A percentile compares a stretch with the other conserved stretches of the same genome.
phyloP scores from a whole-genome alignment of 2,329 filamentous ascomycete genomes.

The Atkinsonella texensis region DNA sequence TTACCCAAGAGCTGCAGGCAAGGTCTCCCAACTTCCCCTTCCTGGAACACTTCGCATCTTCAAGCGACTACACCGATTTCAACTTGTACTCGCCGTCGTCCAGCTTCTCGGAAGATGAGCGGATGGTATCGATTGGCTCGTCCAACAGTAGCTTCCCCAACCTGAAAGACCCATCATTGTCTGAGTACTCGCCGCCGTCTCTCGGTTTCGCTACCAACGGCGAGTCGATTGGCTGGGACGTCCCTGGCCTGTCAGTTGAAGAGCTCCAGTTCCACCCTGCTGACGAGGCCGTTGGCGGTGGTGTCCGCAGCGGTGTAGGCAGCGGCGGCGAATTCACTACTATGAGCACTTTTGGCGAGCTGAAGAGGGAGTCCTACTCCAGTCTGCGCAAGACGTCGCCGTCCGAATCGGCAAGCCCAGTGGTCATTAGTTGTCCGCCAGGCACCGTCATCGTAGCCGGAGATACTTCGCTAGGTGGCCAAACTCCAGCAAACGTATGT shows the following conservation, averaged over 20 bases:
- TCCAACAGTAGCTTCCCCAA: constrained; percentile 5
- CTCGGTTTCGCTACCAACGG: neutral
- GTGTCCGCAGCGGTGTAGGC: no score
- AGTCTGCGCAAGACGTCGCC: neutral
- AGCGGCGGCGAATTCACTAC: neutral
- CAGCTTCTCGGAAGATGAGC: constrained; percentile 37
- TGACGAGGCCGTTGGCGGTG: neutral
- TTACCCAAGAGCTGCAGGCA: constrained; percentile 4
- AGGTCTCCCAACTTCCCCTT: constrained; percentile 23
- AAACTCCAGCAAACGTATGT: constrained; percentile 10
- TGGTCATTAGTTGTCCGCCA: neutral
- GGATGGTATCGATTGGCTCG: constrained; percentile 19
- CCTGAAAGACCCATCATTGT: constrained; percentile 4
- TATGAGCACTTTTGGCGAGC: neutral
- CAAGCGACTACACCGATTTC: constrained; percentile 39
- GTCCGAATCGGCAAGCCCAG: neutral
- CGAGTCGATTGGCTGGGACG: neutral
- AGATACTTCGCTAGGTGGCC: neutral
- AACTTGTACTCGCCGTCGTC: constrained; percentile 41
- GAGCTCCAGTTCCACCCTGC: neutral
- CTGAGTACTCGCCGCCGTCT: constrained; percentile 3
- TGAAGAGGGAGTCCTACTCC: neutral
- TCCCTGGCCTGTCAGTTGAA: neutral
- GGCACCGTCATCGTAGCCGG: neutral
- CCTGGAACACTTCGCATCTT: constrained; percentile 14